Base-by-base conservation (phyloP, 2,329 filamentous ascomycete genomes). In the Talaromyces sp. region DNA sequence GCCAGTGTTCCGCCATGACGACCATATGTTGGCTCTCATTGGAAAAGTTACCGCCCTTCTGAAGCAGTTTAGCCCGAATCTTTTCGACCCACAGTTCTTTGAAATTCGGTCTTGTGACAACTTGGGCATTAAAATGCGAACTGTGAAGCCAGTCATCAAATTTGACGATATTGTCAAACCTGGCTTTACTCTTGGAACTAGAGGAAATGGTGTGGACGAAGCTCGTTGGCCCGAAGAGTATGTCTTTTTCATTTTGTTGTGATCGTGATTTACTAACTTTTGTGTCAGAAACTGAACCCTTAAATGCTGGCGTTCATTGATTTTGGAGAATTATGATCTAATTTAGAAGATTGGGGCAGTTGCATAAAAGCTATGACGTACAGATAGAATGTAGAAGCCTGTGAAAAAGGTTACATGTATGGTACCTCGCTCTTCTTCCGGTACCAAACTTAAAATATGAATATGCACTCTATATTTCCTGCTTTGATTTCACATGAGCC, bases 31-130 rank as follows among this genome's bases (percentile, higher is more conserved):
- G 1, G 74, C 24, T 26, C 79, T 53, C 70, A 68, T 1, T 59
- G 81, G 6, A 78, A 78, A 8, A 68, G 43, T 67, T 3, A 77
- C 78, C 63, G 56, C 80, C 46, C 70, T 72, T 19, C 71, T 58
- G 14, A 27, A 62, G 3, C 78, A 68, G 65, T 81, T 26, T 59
- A 71, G 21, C 0, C 62, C 70, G 5, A 69, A 70, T 0, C 62
- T 84, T 1, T 79, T 85, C 59, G 73, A 78, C 4, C 74, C 78
- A 0, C 69, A 72, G 0, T 85, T 82, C 68, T 84, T 85, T 60
- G 76, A 81, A 66, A 65, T 66, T 27, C 67, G 75, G n/a, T 63
- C 6, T 70, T 35, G 41, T 29, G 35, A 48, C n/a, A 26, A 12
- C 71, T 72, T 3, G 71, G 72, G 54, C 74, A 74, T 2, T 64